Percentiles rank a stretch among this genome's conserved stretches.
Conservation (phyloP, 2,329 filamentous ascomycete species). For the Tolypocladium tropicale region DNA sequence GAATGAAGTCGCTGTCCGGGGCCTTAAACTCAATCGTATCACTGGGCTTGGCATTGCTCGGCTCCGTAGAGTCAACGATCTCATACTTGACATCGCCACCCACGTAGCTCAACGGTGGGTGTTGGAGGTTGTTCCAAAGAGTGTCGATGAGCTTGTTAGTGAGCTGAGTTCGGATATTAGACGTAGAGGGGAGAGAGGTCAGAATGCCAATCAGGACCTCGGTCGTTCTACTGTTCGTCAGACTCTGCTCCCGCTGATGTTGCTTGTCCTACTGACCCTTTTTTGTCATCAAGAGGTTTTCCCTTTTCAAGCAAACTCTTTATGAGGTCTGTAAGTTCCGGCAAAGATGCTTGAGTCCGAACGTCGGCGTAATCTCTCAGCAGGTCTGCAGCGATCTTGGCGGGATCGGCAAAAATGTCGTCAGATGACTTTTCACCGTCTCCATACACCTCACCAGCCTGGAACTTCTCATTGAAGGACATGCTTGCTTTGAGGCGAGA, state of each 20-base stretch:
- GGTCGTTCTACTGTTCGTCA: slow-evolving; percentile 21
- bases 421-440: slow-evolving; percentile 12
- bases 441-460: slow-evolving; percentile 26
- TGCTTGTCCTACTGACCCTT: slow-evolving; percentile 22
- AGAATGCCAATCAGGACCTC: slow-evolving; percentile 29
- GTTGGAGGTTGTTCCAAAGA: slow-evolving; percentile 43
- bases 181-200: slow-evolving; percentile 23
- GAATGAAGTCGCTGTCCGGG: slow-evolving; percentile 23
- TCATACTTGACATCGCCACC: slow-evolving; percentile 30
- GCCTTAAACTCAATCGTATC: slow-evolving; percentile 29
- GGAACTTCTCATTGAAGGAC: slow-evolving; percentile 24
- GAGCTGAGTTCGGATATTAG: slow-evolving; percentile 22
- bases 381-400: slow-evolving; percentile 21
- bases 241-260: background rate
- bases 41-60: slow-evolving; percentile 17
- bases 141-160: slow-evolving; percentile 40
- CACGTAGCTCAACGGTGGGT: slow-evolving; percentile 38
- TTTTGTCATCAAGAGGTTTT: slow-evolving; percentile 48
- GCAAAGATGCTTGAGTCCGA: slow-evolving; percentile 14
- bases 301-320: slow-evolving; percentile 27
- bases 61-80: slow-evolving; percentile 17
- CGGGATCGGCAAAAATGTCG: slow-evolving; percentile 20
- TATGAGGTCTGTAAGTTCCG: slow-evolving; percentile 20
- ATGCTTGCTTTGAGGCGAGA: slow-evolving; percentile 9
- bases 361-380: slow-evolving; percentile 20